Evolutionary conservation across 305 asterid genomes (phyloP).

Genomic region (Lippia alba): DNA sequence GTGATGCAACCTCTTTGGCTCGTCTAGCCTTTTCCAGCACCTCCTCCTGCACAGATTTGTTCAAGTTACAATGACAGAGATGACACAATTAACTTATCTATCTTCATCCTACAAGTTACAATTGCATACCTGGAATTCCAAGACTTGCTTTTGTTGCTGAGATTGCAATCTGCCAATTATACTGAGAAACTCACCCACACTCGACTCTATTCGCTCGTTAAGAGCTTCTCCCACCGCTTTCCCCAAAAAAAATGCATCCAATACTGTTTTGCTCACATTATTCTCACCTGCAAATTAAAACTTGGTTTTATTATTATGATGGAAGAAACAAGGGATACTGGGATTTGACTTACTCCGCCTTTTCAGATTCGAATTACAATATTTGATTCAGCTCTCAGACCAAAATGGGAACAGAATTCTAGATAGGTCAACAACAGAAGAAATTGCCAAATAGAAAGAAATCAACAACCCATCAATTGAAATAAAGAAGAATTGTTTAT

Average conservation of each 20-base stretch:
- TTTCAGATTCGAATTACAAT: too few relatives aligned
- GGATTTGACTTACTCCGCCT: neutral
- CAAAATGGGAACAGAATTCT: too few relatives aligned
- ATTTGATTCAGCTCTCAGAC: too few relatives aligned
- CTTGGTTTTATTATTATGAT: neutral
- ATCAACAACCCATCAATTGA: neutral
- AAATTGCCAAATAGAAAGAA: neutral
- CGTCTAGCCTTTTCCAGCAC: conserved; percentile 78
- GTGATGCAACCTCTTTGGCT: conserved; percentile 74
- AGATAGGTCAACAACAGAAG: neutral
- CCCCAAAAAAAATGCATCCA: conserved; percentile 93
- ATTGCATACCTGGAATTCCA: conserved; percentile 70
- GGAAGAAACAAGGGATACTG: neutral
- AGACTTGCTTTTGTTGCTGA: conserved; percentile 81
- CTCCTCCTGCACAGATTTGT: conserved; percentile 56
- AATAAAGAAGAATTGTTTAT: neutral
- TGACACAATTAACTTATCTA: too few relatives aligned
- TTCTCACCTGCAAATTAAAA: conserved; percentile 66
- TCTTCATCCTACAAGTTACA: neutral
- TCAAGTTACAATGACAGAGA: neutral
- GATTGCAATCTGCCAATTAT: conserved; percentile 75
- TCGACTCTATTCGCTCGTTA: conserved; percentile 73
- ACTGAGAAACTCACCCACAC: conserved; percentile 81
- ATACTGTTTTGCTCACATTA: conserved; percentile 64
- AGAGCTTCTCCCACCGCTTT: conserved; percentile 85